Evolutionary conservation across 2,329 filamentous ascomycete genomes (phyloP).

Genomic region (Cryphonectria parasitica): DNA sequence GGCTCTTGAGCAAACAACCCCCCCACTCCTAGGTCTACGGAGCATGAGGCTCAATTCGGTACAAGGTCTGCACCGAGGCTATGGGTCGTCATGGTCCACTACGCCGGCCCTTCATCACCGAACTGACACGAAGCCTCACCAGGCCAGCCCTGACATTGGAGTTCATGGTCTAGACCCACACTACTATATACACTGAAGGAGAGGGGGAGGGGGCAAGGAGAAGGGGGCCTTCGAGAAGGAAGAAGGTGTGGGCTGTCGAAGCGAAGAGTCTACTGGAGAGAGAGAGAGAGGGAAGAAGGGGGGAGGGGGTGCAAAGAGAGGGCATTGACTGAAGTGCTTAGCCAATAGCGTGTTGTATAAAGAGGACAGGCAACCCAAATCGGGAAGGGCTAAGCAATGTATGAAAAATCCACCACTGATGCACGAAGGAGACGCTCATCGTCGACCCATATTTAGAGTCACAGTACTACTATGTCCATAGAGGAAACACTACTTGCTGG

Average conservation of each 20-base stretch:
- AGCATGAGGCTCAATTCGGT: conserved; percentile 9
- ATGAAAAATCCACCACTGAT: background rate
- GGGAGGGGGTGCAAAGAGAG: background rate
- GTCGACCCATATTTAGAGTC: conserved; percentile 14
- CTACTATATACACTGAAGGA: background rate
- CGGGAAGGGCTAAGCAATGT: conserved; percentile 11
- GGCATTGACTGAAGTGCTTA: background rate
- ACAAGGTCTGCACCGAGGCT: conserved; percentile 9
- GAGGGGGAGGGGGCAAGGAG: background rate
- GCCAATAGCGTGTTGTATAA: conserved; percentile 28
- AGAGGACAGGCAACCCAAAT: background rate
- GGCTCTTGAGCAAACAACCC: background rate
- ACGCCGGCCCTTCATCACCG: conserved; percentile 26
- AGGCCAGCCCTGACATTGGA: conserved; percentile 21
- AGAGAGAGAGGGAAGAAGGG: background rate
- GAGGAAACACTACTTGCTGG: background rate
- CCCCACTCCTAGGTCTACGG: background rate
- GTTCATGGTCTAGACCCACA: conserved; percentile 9
- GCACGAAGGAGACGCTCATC: background rate
- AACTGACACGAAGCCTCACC: conserved; percentile 13
- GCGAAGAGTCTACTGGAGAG: background rate
- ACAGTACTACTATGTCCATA: background rate
- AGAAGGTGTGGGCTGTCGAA: background rate
- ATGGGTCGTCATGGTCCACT: conserved; percentile 21
- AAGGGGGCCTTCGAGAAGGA: conserved; percentile 12